These are phyloP conservation scores for Beauveria brongniartii DNA, from an alignment of 2,329 filamentous ascomycete genomes.

Conservation along the genomic window DNA sequence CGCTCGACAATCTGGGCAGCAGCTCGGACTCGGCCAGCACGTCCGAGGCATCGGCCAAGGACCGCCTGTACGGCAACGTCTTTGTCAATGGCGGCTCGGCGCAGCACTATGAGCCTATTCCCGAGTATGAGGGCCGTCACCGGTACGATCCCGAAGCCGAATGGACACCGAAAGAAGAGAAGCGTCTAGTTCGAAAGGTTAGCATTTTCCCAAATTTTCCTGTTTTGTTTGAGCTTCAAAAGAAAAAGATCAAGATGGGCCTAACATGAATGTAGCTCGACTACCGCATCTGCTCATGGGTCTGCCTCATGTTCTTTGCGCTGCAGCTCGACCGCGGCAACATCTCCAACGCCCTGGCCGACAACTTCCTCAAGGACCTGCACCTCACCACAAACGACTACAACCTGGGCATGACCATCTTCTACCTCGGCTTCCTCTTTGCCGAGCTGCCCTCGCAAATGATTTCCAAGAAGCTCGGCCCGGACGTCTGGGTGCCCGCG, in stretches of 20 bases:
- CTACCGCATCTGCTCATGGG: constrained; percentile 31
- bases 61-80: neutral
- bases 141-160: constrained; percentile 48
- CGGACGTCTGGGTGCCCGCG: constrained; percentile 44
- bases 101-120: constrained; percentile 40
- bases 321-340: constrained; percentile 39
- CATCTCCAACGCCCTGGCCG: constrained; percentile 33
- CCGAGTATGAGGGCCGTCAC: constrained; percentile 49
- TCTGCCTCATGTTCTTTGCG: constrained; percentile 40
- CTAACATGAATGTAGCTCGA: constrained; percentile 16
- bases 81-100: constrained; percentile 2
- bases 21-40: constrained; percentile 4
- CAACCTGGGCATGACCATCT: constrained; percentile 42
- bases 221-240: neutral
- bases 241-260: neutral
- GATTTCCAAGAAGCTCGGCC: constrained; percentile 42
- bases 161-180: constrained; percentile 51
- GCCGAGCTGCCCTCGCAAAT: constrained; percentile 53
- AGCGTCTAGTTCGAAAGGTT: constrained; percentile 8
- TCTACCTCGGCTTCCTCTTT: constrained; percentile 40
- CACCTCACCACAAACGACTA: constrained; percentile 34
- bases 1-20: neutral
- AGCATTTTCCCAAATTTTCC: neutral
- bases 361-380: constrained; percentile 34
- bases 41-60: neutral